These are phyloP conservation scores for Cytospora mali DNA, from an alignment of 2,329 filamentous ascomycete genomes.

Conservation along the genomic window DNA sequence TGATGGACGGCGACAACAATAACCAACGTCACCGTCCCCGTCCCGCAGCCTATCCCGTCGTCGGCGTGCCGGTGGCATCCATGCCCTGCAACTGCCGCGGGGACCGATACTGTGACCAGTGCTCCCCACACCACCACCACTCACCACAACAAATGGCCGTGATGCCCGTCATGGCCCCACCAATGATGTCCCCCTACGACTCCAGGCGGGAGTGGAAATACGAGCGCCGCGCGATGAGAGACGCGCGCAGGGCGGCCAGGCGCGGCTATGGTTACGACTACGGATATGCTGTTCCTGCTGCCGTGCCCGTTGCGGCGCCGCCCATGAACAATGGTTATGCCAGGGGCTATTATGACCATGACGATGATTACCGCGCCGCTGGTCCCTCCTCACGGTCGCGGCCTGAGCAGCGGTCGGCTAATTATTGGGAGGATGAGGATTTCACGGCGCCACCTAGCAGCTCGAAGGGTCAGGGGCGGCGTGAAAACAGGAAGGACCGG, in stretches of 20 bases:
- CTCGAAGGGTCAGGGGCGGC: too few species aligned
- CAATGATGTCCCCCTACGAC: slow-evolving; percentile 13
- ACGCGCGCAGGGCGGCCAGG: slow-evolving; percentile 21
- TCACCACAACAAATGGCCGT: not conserved
- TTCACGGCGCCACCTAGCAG: not conserved
- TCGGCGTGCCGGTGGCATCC: not conserved
- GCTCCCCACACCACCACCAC: not conserved
- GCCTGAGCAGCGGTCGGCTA: slow-evolving; percentile 2
- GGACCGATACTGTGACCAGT: too few species aligned
- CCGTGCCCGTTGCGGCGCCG: not conserved
- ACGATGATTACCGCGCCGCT: not conserved
- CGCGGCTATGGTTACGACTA: slow-evolving; percentile 9
- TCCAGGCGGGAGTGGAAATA: slow-evolving; percentile 24
- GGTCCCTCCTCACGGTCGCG: not conserved
- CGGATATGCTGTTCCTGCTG: not conserved
- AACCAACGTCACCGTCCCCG: not conserved
- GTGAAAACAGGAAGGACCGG: too few species aligned
- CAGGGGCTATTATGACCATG: not conserved
- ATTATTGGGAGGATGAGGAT: slow-evolving; percentile 5
- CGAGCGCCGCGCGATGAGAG: slow-evolving; percentile 24
- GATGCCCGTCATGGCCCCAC: not conserved
- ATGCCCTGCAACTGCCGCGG: slow-evolving; percentile 9
- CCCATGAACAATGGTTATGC: not conserved
- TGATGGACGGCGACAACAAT: slow-evolving; percentile 15
- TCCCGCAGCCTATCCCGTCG: not conserved